Evolutionary conservation across 768 basidiomycete species (phyloP), one percentile per base, ranked within the genome.

Genomic region (Boletus sp.): DNA sequence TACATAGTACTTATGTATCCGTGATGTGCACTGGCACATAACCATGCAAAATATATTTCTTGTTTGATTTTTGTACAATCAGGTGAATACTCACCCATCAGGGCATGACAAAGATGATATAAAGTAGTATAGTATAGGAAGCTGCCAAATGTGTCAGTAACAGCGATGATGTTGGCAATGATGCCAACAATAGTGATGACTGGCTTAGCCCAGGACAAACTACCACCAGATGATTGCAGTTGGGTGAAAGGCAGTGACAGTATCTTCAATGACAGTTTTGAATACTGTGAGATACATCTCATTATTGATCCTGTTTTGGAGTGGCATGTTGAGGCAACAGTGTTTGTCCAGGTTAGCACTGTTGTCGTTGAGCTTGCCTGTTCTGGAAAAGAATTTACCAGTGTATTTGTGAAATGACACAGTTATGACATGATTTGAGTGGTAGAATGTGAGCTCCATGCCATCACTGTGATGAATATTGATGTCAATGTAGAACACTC

Each of bases 401-500:
- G 90, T 94, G 76, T 97, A 99, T 74, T 98, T 98, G 78, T 99
- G 96, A 74, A 99, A 99, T 1, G 96, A 98, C 14, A 98, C 92
- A 0, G 96, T 98, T 83, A 98, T 88, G 58, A 99, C 96, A n/a
- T 97, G 87, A 65, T 99, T 94, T 37, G 93, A 89, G 62, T 96
- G 88, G 72, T 96, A 99, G 72, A 99, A 98, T 0, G 96, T 96
- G 56, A 96, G 88, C 67, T 99, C 93, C 3, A 99, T 96, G 23
- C 96, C 96, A 64, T 99, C 96, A 8, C 96, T 97, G 62, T 99
- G 96, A 70, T 99, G 96, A 52, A 98, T 98, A 67, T 99, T 97
- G 59, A 99, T 99, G 74, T 99, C 96, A 62, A 99, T 93, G 69
- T 99, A 99, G 8, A 99, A 77, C 4, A 99, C 96, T 17, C 96